phyloP scores from a whole-genome alignment of 352 stramenopile species.

The Phytophthora fragariaefolia region DNA sequence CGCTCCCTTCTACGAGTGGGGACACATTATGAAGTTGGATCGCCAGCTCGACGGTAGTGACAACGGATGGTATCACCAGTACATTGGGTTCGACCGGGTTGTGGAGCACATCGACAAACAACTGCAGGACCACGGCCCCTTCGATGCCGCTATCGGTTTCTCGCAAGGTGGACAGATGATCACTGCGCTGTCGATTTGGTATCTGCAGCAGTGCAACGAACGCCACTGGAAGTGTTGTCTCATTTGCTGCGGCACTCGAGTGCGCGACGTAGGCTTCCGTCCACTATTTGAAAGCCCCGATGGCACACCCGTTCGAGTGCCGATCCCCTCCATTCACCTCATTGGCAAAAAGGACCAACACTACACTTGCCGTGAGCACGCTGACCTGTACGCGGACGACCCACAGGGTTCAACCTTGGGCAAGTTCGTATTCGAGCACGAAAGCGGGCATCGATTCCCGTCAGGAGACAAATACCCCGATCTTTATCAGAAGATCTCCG shows the following conservation, averaged over 20 bases:
- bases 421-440: conserved; percentile 42
- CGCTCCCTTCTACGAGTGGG: conserved; percentile 54
- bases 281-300: conserved; percentile 44
- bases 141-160: conserved; percentile 67
- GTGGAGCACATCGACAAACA: conserved; percentile 52
- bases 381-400: conserved; percentile 32
- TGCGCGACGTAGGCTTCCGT: conserved; percentile 34
- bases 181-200: conserved; percentile 51
- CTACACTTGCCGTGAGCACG: conserved; percentile 41
- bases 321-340: conserved; percentile 65
- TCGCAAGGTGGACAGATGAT: conserved; percentile 65
- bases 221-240: conserved; percentile 54
- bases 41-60: conserved; percentile 23
- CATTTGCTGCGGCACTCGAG: conserved; percentile 40
- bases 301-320: conserved; percentile 34
- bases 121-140: conserved; percentile 47
- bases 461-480: conserved; percentile 24
- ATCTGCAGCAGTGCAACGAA: conserved; percentile 33
- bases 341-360: conserved; percentile 54
- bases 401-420: conserved; percentile 1
- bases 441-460: conserved; percentile 41
- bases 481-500: conserved; percentile 34
- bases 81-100: conserved; percentile 47
- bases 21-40: conserved; percentile 30
- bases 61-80: conserved; percentile 51